A percentile compares a stretch with the other conserved stretches of the same genome.
phyloP scores from a whole-genome alignment of 2,329 filamentous ascomycete genomes.

The Penicillium decumbens region DNA sequence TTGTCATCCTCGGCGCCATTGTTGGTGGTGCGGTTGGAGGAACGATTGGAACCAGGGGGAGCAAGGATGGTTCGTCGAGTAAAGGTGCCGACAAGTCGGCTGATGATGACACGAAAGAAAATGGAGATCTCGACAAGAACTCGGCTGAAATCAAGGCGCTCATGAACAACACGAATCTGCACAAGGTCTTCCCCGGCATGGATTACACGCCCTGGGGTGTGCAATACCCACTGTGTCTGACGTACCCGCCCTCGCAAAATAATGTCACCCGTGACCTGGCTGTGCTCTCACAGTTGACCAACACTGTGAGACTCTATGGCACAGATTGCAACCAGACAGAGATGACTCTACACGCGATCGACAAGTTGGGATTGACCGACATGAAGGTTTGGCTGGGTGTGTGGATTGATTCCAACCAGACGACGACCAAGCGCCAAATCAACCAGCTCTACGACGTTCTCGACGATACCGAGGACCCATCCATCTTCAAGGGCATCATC shows the following conservation, averaged over 20 bases:
- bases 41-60: conserved; percentile 50
- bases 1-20: conserved; percentile 66
- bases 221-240: conserved; percentile 79
- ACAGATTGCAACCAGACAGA: conserved; percentile 97
- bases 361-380: conserved; percentile 63
- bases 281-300: conserved; percentile 82
- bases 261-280: conserved; percentile 90
- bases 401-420: conserved; percentile 79
- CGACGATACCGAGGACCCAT: conserved; percentile 47
- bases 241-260: conserved; percentile 78
- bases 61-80: conserved; percentile 36
- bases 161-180: conserved; percentile 73
- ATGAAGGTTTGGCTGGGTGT: conserved; percentile 94
- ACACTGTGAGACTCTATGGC: conserved; percentile 82
- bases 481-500: conserved; percentile 58
- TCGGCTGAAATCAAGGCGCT: conserved; percentile 75
- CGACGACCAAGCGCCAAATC: conserved; percentile 79
- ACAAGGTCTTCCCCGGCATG: conserved; percentile 92
- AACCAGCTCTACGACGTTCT: conserved; percentile 79
- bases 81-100: conserved; percentile 47
- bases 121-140: conserved; percentile 68
- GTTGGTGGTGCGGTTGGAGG: conserved; percentile 71
- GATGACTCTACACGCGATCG: conserved; percentile 81
- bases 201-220: conserved; percentile 91
- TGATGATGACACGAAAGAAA: conserved; percentile 54